phyloP scores from a whole-genome alignment of 495 filamentous ascomycete genomes.

The Penicillium waksmanii region DNA sequence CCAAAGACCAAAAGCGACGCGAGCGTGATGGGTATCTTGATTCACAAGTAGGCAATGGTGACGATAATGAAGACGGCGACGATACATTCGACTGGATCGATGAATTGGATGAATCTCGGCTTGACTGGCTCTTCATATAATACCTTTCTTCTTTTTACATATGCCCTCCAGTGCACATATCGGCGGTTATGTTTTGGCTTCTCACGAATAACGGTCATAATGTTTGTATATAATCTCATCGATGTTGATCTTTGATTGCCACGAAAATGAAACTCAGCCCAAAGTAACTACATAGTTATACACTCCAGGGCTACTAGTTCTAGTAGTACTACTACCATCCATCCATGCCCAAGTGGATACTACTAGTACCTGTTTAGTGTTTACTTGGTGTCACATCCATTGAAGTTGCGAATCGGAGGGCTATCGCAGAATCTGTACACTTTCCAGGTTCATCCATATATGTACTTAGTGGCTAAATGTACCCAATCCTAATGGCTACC shows the following conservation, averaged over 20 bases:
- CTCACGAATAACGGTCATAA: constrained; percentile 10
- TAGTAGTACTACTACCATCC: no score
- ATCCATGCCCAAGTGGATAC: no score
- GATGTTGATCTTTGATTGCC: neutral
- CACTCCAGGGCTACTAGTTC: no score
- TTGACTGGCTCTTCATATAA: constrained; percentile 54
- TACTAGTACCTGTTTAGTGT: no score
- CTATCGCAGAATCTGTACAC: no score
- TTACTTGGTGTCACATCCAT: no score
- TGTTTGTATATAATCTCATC: constrained; percentile 23
- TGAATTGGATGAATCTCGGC: constrained; percentile 46
- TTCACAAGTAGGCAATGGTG: constrained; percentile 6
- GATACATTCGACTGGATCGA: constrained; percentile 51
- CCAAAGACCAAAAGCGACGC: constrained; percentile 38
- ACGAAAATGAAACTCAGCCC: neutral
- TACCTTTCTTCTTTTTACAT: neutral
- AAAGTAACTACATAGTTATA: no score
- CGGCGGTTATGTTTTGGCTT: neutral
- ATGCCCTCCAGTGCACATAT: no score
- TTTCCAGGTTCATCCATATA: neutral
- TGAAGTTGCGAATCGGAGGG: no score
- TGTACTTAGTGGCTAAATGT: no score
- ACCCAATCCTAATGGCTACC: neutral
- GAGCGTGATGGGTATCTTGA: constrained; percentile 7
- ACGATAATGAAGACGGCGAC: constrained; percentile 8